phyloP scores from a whole-genome alignment of 2,329 filamentous ascomycete species.

The Aspergillus fumigatiaffinis region DNA sequence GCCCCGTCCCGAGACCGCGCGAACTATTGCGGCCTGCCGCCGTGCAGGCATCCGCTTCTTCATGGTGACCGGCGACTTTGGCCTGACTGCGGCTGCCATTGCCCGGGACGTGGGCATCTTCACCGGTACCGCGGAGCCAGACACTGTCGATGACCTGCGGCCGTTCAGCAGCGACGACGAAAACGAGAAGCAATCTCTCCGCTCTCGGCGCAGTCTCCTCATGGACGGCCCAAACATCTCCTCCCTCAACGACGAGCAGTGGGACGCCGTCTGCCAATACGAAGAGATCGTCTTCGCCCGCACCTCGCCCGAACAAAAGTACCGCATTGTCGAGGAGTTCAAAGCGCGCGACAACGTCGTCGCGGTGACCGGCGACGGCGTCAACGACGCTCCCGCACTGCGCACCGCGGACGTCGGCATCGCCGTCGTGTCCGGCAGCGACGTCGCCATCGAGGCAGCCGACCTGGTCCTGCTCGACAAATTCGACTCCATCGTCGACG shows the following conservation, averaged over 20 bases:
- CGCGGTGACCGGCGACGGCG: conserved; percentile 38
- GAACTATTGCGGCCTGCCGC: conserved; percentile 33
- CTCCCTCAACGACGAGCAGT: conserved; percentile 62
- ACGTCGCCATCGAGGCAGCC: conserved; percentile 40
- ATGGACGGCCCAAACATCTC: conserved; percentile 65
- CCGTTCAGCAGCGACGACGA: conserved; percentile 19
- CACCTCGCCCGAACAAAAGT: conserved; percentile 42
- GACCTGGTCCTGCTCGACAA: conserved; percentile 36
- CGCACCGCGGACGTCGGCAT: conserved; percentile 32
- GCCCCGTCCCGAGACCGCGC: conserved; percentile 33
- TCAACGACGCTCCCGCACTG: conserved; percentile 35
- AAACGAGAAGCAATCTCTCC: conserved; percentile 17
- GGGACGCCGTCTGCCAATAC: conserved; percentile 59
- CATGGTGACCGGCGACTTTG: conserved; percentile 44
- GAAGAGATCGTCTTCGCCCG: conserved; percentile 49
- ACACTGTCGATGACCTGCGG: conserved; percentile 53
- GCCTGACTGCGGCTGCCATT: conserved; percentile 39
- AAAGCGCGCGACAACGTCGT: conserved; percentile 37
- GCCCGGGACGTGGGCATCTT: conserved; percentile 41
- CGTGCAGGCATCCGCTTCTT: conserved; percentile 39
- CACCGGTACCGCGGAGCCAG: conserved; percentile 46
- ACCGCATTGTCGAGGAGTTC: conserved; percentile 41
- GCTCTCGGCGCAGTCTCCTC: conserved; percentile 52
- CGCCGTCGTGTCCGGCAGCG: conserved; percentile 36
- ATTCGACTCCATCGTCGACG: conserved; percentile 33